Base-by-base conservation (phyloP, 768 basidiomycete species). In the Pleurotus eryngii region DNA sequence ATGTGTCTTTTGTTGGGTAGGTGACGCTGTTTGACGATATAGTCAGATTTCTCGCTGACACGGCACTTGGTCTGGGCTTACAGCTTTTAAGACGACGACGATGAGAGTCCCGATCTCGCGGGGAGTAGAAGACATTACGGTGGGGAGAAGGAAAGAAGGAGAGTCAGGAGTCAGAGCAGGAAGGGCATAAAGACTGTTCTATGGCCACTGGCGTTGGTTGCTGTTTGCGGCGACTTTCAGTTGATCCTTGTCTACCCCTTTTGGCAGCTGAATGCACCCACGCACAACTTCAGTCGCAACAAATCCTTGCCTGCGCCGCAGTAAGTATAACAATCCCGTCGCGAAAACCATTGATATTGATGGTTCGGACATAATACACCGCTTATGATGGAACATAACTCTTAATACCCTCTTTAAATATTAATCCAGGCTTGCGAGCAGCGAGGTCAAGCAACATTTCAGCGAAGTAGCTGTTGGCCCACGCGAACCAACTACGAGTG, bases 91-190 rank as follows among this genome's bases (percentile, higher is more conserved):
- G 38, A 98, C 84, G 65, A 98, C 93, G 49, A 89, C 90, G 62
- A 98, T 87, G 71, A 98, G 84, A 17, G 95, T 98, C 38, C 95
- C 96, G 60, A 98, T 89, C 74, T 91, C 86, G 61, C 80, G 82
- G 58, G 86, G 78, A 55, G 81, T 74, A 59, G 78, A 71, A 59
- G 85, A 76, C 86, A 89, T 88, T 66, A 61, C 53, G 63, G 42
- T 37, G 51, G 17, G 38, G 39, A 54, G 38, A 35, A 35, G 30
- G 14, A 38, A 42, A 38, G 26, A 48, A 40, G 59, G 57, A 55
- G 46, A 49, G 39, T 54, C 38, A 54, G 12, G 46, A 49, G 39
- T 54, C 38, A 54, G 12, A 42, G 51, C 39, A 54, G 51, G 51
- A 54, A 54, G 51, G 51, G 51, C 51, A 54, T 54, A 54, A 54